These are phyloP conservation scores for Camellia oleifera DNA, from an alignment of 179 eudicot species.

Conservation along the genomic window DNA sequence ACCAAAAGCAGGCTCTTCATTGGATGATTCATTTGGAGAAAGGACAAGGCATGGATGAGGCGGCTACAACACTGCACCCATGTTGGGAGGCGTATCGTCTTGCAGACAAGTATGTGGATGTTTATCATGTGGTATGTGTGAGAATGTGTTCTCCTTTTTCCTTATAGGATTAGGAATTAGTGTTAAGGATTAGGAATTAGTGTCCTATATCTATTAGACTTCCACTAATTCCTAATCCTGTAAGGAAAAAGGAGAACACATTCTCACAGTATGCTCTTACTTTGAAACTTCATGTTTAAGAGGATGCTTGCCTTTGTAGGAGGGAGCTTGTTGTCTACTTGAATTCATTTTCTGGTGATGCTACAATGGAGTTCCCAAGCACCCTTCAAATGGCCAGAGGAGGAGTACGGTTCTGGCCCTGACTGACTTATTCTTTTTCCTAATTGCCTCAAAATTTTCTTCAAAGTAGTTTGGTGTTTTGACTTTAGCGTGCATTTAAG, in stretches of 20 bases:
- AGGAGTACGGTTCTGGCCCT: slow-evolving; percentile 57
- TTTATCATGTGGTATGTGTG: not conserved
- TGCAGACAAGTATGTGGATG: slow-evolving; percentile 64
- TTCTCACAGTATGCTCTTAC: not conserved
- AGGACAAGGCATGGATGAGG: slow-evolving; percentile 68
- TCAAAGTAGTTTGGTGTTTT: slow-evolving; percentile 10
- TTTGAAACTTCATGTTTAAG: slow-evolving; percentile 5
- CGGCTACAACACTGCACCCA: slow-evolving; percentile 85
- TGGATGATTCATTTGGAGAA: slow-evolving; percentile 92
- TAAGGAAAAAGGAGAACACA: too few species aligned
- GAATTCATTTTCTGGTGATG: slow-evolving; percentile 99
- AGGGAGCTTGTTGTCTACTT: slow-evolving; percentile 73
- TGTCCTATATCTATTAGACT: too few species aligned
- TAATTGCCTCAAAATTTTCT: slow-evolving; percentile 6
- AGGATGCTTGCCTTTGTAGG: slow-evolving; percentile 48
- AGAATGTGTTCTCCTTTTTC: too few species aligned
- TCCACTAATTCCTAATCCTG: too few species aligned
- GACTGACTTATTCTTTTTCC: not conserved
- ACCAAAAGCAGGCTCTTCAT: slow-evolving; percentile 95
- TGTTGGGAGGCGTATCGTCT: slow-evolving; percentile 96
- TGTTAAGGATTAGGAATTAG: too few species aligned
- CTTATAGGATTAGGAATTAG: too few species aligned
- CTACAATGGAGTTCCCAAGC: slow-evolving; percentile 88
- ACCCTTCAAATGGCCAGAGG: slow-evolving; percentile 95
- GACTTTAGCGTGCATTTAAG: slow-evolving; percentile 37